Base-by-base conservation (phyloP, 306 rosid genomes). In the Sicyos edulis region DNA sequence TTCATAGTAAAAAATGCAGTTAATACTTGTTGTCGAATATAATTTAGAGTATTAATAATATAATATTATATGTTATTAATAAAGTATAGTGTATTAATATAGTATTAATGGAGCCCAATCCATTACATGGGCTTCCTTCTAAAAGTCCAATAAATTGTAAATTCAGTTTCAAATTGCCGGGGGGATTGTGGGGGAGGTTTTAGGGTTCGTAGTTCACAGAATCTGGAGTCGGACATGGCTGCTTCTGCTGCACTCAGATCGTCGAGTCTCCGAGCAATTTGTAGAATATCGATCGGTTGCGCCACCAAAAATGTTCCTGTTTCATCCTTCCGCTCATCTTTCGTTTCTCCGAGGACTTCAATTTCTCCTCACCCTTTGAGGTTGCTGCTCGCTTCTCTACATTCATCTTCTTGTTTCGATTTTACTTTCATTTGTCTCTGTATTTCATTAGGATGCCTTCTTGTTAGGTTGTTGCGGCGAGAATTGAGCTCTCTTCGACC, bases 401-500 rank as follows among this genome's bases (percentile, higher is more conserved):
- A 60, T 65, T 77, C 61, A 8, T 8, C 32, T 13, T 24, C 47
- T 6, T 59, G 14, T 14, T 40, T 47, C 9, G 15, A n/a, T 2
- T 0, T 16, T 9, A 32, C 29, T 26, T 26, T 32, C 4, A 32
- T 1, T 44, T 44, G 1, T 3, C 14, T 55, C 60, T 55, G 1
- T 19, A 8, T 55, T 49, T 47, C 10, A 32, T 12, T 70, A 47
- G 44, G 59, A 20, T 26, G 52, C 64, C 11, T 14, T 14, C 40
- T 53, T 29, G 45, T 1, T 58, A 80, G 86, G 82, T 51, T 76
- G 58, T 10, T 82, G 54, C 85, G 83, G 32, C 78, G 89, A 66
- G 81, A 85, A 76, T 74, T 88, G 79, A 71, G 82, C 83, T 80
- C 83, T 56, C 79, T 82, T 65, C 76, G 74, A 56, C 91, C 86